A percentile compares a stretch with the other conserved stretches of the same genome.
These are phyloP conservation scores for Penicillium longicatenatum DNA, from an alignment of 495 filamentous ascomycete species.

Conservation along the genomic window DNA sequence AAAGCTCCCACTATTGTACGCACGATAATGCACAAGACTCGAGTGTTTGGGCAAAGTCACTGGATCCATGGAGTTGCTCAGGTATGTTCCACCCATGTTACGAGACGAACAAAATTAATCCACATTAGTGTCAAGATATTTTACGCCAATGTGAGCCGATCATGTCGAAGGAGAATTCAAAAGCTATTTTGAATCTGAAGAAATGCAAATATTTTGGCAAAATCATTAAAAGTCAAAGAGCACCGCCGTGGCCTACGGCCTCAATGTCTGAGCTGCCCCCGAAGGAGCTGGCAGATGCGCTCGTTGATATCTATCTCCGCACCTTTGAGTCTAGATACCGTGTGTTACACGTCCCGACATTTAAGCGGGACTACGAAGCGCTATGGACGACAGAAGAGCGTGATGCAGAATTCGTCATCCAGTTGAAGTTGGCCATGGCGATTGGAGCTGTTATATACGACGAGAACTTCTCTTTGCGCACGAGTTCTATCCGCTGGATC, in stretches of 20 bases:
- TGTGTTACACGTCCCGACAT: constrained; percentile 60
- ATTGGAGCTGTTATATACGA: constrained; percentile 49
- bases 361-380: constrained; percentile 43
- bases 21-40: constrained; percentile 53
- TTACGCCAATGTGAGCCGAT: constrained; percentile 41
- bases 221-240: constrained; percentile 45
- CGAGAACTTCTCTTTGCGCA: constrained; percentile 35
- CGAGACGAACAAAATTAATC: background rate
- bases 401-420: constrained; percentile 35
- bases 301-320: constrained; percentile 42
- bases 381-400: constrained; percentile 19
- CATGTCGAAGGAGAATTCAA: constrained; percentile 39
- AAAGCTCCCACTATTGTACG: constrained; percentile 31
- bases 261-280: constrained; percentile 41
- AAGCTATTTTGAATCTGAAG: constrained; percentile 32
- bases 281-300: constrained; percentile 42
- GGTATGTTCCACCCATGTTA: constrained; percentile 30
- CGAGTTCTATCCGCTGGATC: constrained; percentile 47
- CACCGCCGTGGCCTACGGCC: constrained; percentile 42
- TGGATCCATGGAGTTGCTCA: constrained; percentile 49
- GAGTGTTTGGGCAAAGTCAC: constrained; percentile 58
- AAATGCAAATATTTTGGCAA: constrained; percentile 50
- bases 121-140: constrained; percentile 39
- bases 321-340: constrained; percentile 51
- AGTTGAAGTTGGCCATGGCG: constrained; percentile 53